Evolutionary conservation across 352 stramenopile species (phyloP).

Genomic region (Phytophthora idaei): DNA sequence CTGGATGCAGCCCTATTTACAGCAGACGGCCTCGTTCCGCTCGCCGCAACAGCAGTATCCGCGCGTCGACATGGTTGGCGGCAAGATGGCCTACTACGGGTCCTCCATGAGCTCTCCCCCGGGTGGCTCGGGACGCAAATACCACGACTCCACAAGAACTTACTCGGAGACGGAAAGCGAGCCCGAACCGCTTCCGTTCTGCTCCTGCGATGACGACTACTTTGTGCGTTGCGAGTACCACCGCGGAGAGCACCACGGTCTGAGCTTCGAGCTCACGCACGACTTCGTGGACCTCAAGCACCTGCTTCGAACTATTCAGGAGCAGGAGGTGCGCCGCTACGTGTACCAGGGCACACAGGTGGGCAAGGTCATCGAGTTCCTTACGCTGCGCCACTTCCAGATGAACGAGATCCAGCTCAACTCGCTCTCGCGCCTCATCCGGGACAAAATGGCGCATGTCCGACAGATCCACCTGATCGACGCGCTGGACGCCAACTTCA

Average conservation of each 20-base stretch:
- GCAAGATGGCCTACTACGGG: slow-evolving; percentile 28
- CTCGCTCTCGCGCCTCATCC: slow-evolving; percentile 45
- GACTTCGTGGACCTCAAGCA: slow-evolving; percentile 60
- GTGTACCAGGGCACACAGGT: slow-evolving; percentile 60
- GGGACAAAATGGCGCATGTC: slow-evolving; percentile 50
- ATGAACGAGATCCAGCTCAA: slow-evolving; percentile 54
- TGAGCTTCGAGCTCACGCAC: slow-evolving; percentile 57
- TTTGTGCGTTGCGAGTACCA: slow-evolving; percentile 56
- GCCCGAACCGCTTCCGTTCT: slow-evolving; percentile 51
- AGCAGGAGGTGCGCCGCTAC: slow-evolving; percentile 55
- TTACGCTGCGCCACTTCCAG: slow-evolving; percentile 52
- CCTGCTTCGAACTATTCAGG: slow-evolving; percentile 49
- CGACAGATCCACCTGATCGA: slow-evolving; percentile 55
- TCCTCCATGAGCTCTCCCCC: slow-evolving; percentile 19
- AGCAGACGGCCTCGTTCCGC: neutral
- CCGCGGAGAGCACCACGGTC: slow-evolving; percentile 50
- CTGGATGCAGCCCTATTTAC: slow-evolving; percentile 22
- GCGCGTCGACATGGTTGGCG: slow-evolving; percentile 25
- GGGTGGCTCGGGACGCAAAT: slow-evolving; percentile 21
- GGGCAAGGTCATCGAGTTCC: slow-evolving; percentile 63
- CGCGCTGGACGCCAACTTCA: slow-evolving; percentile 47
- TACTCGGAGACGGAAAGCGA: slow-evolving; percentile 63
- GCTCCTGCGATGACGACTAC: slow-evolving; percentile 55
- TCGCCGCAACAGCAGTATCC: slow-evolving; percentile 7
- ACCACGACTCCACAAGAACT: slow-evolving; percentile 41